Evolutionary conservation across 495 filamentous ascomycete genomes (phyloP), one percentile per base, ranked within the genome.

Genomic region (Penicillium taxi): DNA sequence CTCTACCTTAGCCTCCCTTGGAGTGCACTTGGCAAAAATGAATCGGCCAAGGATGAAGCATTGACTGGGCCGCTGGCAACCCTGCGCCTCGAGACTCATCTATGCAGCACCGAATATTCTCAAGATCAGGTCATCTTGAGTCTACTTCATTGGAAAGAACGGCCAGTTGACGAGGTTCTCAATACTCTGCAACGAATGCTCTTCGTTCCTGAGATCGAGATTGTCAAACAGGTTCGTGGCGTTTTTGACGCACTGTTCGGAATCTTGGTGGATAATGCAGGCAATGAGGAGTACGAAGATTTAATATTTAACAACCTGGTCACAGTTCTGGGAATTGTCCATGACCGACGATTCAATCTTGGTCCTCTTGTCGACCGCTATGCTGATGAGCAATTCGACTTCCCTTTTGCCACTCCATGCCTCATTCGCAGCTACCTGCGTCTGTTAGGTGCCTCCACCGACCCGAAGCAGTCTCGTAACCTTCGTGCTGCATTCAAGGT

Each of bases 131-230:
- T 83, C 20, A 72, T 99, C 9, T 64, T 96, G 26, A 81, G 83
- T 14, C 66, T 99, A 15, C 52, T 96, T 12, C 84, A 81, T 40
- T 96, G 93, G 90, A 84, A 77, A 45, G 78, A 88, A 12, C 74
- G 81, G 20, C 66, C 79, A 2, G 68, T 76, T 25, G 75, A 75
- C 25, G 78, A 90, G 15, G 68, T 91, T 1, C 63, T 84, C 1
- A 70, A 77, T 13, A 69, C 94, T 5, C 61, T 99, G 21, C 81
- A 84, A 55, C 77, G 85, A 41, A 72, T 96, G 24, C 77, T 84
- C 6, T 99, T 96, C 50, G 91, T 99, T 7, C 81, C 91, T 0
- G 91, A 99, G 55, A 94, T 96, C 33, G 91, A 99, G 61, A 84
- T 96, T 17, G 91, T 96, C 40, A 99, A 96, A 61, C 73, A 94